Evolutionary conservation across 2,329 filamentous ascomycete species (phyloP).

Genomic region (Sporothrix sp.): DNA sequence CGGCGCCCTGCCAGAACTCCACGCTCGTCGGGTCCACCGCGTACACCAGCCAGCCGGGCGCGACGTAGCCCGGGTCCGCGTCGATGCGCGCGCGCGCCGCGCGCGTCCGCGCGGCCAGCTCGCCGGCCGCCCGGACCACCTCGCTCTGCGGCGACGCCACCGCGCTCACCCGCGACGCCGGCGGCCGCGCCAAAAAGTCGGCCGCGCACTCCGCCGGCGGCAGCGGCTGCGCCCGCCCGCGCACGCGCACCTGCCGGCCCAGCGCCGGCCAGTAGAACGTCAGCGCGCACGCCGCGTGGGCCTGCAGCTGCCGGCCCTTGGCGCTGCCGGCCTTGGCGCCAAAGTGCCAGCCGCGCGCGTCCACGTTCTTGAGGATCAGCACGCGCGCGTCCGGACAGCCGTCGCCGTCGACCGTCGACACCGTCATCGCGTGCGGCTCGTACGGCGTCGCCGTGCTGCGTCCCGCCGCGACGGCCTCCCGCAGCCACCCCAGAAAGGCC

Average conservation of each 20-base stretch:
- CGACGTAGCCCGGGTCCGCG: slow-evolving; percentile 10
- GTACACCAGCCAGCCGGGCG: slow-evolving; percentile 14
- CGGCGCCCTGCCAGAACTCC: slow-evolving; percentile 17
- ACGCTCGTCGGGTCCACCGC: slow-evolving; percentile 12
- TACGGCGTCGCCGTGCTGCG: slow-evolving; percentile 1
- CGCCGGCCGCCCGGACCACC: too few species aligned
- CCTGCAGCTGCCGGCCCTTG: slow-evolving; percentile 14
- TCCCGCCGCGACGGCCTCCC: slow-evolving; percentile 7
- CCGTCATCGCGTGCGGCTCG: slow-evolving; percentile 15
- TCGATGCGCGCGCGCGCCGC: slow-evolving; percentile 1
- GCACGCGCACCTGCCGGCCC: slow-evolving; percentile 14
- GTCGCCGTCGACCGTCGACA: slow-evolving; percentile 12
- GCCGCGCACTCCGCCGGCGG: slow-evolving; percentile 7
- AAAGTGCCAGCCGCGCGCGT: slow-evolving; percentile 17
- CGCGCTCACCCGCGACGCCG: slow-evolving; percentile 6
- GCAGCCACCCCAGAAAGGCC: slow-evolving; percentile 12
- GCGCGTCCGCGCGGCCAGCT: neutral
- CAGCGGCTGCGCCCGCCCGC: slow-evolving; percentile 5
- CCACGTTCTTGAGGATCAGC: slow-evolving; percentile 16
- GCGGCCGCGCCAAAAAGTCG: slow-evolving; percentile 12
- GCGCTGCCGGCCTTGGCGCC: slow-evolving; percentile 10
- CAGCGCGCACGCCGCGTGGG: slow-evolving; percentile 2
- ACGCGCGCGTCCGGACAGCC: slow-evolving; percentile 14
- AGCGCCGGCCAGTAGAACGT: slow-evolving; percentile 16
- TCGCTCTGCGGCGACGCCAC: slow-evolving; percentile 10